Evolutionary conservation across 176 grass and related monocot genomes (phyloP).

Genomic region (Calamus simplicifolius): DNA sequence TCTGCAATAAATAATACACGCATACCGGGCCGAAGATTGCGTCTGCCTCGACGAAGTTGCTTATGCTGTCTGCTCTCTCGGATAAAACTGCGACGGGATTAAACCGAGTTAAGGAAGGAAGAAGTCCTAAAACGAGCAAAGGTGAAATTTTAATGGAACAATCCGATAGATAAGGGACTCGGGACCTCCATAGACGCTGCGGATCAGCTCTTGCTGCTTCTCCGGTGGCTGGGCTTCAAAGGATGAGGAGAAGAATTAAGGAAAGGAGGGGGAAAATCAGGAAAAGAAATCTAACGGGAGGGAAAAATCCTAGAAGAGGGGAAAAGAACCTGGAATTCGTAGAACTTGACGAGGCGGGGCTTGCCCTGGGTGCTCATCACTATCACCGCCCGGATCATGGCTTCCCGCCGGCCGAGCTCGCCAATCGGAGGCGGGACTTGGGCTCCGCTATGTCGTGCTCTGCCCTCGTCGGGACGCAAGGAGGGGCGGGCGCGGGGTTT

Average conservation of each 20-base stretch:
- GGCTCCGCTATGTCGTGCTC: too few species aligned
- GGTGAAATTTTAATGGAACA: too few species aligned
- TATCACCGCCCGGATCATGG: slow-evolving; percentile 90
- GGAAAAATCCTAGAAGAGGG: neutral
- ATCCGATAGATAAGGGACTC: too few species aligned
- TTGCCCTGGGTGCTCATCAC: slow-evolving; percentile 90
- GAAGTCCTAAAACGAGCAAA: too few species aligned
- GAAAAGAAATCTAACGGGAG: neutral
- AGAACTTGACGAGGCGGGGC: slow-evolving; percentile 90
- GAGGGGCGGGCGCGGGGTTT: too few species aligned
- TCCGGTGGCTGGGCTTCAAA: slow-evolving; percentile 53
- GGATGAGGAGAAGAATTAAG: slow-evolving; percentile 1
- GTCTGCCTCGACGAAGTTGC: slow-evolving; percentile 63
- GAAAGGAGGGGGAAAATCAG: neutral
- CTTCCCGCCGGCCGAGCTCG: neutral
- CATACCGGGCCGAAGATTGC: slow-evolving; percentile 71
- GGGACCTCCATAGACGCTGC: slow-evolving; percentile 54
- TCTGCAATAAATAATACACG: too few species aligned
- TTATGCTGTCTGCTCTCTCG: slow-evolving; percentile 58
- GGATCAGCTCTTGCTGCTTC: slow-evolving; percentile 78
- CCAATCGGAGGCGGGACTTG: too few species aligned
- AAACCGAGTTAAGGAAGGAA: slow-evolving; percentile 1
- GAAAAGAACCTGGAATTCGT: slow-evolving; percentile 52
- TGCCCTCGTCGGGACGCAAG: too few species aligned
- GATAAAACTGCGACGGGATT: slow-evolving; percentile 49